A percentile compares a stretch with the other conserved stretches of the same genome.
phyloP scores from a whole-genome alignment of 31 red algal genomes.

The Odonthalia washingtoniensis region DNA sequence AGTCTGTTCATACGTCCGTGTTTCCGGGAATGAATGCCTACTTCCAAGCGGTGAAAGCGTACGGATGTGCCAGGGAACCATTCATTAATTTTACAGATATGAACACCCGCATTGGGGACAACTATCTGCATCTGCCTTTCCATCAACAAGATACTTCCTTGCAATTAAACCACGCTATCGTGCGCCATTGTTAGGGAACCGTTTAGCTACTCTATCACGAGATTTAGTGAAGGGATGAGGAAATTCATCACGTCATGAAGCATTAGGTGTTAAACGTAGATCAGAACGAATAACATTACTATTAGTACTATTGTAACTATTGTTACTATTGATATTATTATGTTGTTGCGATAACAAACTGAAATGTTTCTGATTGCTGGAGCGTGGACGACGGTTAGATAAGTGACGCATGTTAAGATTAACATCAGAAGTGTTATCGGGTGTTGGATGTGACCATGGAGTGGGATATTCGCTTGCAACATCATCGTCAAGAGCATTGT shows the following conservation, averaged over 20 bases:
- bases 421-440: not conserved
- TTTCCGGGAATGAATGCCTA: too few relatives aligned
- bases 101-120: too few relatives aligned
- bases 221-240: slow-evolving; percentile 7
- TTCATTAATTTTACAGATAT: too few relatives aligned
- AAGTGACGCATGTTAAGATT: not conserved
- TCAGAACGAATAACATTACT: too few relatives aligned
- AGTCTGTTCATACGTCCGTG: too few relatives aligned
- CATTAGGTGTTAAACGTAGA: not conserved
- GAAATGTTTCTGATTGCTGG: too few relatives aligned
- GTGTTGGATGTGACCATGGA: not conserved
- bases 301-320: too few relatives aligned
- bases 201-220: slow-evolving; percentile 46
- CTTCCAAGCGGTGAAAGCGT: too few relatives aligned
- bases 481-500: not conserved
- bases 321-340: too few relatives aligned
- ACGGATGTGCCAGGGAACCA: too few relatives aligned
- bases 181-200: slow-evolving; percentile 22
- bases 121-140: slow-evolving; percentile 32
- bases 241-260: slow-evolving; percentile 34
- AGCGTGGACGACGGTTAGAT: not conserved
- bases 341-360: too few relatives aligned
- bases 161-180: slow-evolving; percentile 51
- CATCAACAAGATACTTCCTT: slow-evolving; percentile 57
- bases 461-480: not conserved